Evolutionary conservation across 2,329 filamentous ascomycete genomes (phyloP), one percentile per base, ranked within the genome.

Genomic region (Fusarium nurragi): DNA sequence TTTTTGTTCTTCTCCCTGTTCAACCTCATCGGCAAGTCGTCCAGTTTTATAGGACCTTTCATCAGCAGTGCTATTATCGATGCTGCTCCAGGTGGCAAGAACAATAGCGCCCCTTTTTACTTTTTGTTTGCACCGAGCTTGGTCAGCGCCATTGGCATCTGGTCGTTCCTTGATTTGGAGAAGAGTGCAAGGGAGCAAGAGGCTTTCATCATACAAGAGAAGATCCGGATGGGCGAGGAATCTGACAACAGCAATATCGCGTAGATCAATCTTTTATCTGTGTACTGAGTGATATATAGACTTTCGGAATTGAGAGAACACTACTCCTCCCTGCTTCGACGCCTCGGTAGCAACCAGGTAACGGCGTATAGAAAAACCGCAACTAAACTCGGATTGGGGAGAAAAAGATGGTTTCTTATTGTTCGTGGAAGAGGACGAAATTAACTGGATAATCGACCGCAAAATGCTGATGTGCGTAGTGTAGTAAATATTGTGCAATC

Each of bases 61-160:
- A 87, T 91, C n/a, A 87, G 84, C 54, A 86, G 83, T 62, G 88
- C 88, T 7, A 91, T 91, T 56, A 90, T 91, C 54, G 88, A 90
- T 71, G 84, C 84, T 0, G 82, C 80, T 7, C 81, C 83, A 0
- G 79, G 78, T 2, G 74, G 77, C 14, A 80, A 85, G 51, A 85
- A 89, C 69, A 84, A 85, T 50, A 86, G 81, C 23, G 84, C 83
- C 9, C 88, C 88, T 0, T 91, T 90, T 60, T 90, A 89, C 67
- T 90, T 90, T 56, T 69, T 90, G 18, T 87, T 88, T 62, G 86
- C 77, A 1, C 70, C 89, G 60, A 88, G 83, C 62, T 45, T 87
- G 41, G 76, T 83, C 18, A 88, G 86, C 70, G 84, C 85, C 38
- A 65, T 74, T 10, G 78, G 85, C 3, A 75, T 89, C 63, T 80